phyloP scores from a whole-genome alignment of 2,329 filamentous ascomycete species.

The Mycosphaerella sp. region DNA sequence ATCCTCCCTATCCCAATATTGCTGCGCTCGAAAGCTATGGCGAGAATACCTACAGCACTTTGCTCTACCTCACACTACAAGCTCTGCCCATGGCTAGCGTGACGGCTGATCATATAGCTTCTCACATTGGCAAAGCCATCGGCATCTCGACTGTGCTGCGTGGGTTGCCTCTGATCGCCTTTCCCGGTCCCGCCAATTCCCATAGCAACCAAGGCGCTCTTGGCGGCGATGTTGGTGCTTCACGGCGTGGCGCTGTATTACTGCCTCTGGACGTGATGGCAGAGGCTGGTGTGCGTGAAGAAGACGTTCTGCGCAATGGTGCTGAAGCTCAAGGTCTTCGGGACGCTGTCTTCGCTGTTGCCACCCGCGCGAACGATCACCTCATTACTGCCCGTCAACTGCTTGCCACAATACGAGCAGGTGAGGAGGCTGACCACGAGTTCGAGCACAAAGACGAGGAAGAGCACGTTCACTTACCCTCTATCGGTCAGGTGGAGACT shows the following conservation, averaged over 20 bases:
- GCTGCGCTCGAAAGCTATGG: constrained; percentile 77
- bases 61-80: constrained; percentile 82
- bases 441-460: constrained; percentile 82
- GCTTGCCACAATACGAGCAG: constrained; percentile 70
- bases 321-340: constrained; percentile 71
- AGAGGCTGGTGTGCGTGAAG: constrained; percentile 70
- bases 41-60: constrained; percentile 88
- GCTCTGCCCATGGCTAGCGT: constrained; percentile 72
- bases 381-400: constrained; percentile 90
- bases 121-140: constrained; percentile 88
- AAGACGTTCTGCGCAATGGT: constrained; percentile 79
- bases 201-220: constrained; percentile 46
- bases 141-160: constrained; percentile 83
- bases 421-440: constrained; percentile 70
- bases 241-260: constrained; percentile 60
- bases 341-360: constrained; percentile 86
- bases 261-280: constrained; percentile 89
- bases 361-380: constrained; percentile 91
- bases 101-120: constrained; percentile 85
- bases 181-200: constrained; percentile 57
- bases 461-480: constrained; percentile 51
- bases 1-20: constrained; percentile 71
- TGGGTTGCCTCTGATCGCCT: constrained; percentile 81
- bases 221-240: constrained; percentile 37
- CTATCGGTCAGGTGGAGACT: constrained; percentile 29